A percentile compares a stretch with the other conserved stretches of the same genome.
phyloP scores from a whole-genome alignment of 2,329 filamentous ascomycete species.

The Onygenales sp. region DNA sequence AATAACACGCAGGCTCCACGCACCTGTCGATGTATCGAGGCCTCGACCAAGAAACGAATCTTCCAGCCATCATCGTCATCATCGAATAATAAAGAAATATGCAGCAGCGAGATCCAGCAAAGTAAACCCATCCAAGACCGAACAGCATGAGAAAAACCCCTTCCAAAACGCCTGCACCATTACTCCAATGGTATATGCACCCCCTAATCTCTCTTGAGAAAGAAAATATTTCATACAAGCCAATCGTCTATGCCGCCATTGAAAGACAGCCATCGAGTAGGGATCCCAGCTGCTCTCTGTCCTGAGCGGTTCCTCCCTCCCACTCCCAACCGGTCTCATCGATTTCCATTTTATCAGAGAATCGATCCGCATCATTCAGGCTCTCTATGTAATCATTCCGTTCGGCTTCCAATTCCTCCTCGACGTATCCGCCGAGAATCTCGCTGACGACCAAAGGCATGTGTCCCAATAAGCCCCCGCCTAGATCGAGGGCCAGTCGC shows the following conservation, averaged over 20 bases:
- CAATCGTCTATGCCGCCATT: conserved; percentile 23
- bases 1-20: too few relatives aligned
- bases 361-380: conserved; percentile 14
- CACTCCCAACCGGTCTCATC: conserved; percentile 30
- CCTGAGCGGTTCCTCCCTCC: conserved; percentile 27
- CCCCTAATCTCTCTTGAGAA: too few relatives aligned
- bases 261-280: conserved; percentile 34
- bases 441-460: conserved; percentile 66
- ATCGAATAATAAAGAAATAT: too few relatives aligned
- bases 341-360: conserved; percentile 30
- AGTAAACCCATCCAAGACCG: too few relatives aligned
- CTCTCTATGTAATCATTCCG: conserved; percentile 22
- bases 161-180: too few relatives aligned
- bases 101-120: too few relatives aligned
- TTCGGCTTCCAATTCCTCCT: conserved; percentile 59
- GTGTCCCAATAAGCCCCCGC: conserved; percentile 64
- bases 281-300: conserved; percentile 28
- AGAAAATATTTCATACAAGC: not conserved
- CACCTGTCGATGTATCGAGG: too few relatives aligned
- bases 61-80: too few relatives aligned
- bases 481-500: conserved; percentile 63
- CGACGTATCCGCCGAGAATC: conserved; percentile 61
- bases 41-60: too few relatives aligned
- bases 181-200: too few relatives aligned
- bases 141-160: not conserved